Evolutionary conservation across 2,329 filamentous ascomycete species (phyloP), one percentile per base, ranked within the genome.

Genomic region (Whalleya microplaca): DNA sequence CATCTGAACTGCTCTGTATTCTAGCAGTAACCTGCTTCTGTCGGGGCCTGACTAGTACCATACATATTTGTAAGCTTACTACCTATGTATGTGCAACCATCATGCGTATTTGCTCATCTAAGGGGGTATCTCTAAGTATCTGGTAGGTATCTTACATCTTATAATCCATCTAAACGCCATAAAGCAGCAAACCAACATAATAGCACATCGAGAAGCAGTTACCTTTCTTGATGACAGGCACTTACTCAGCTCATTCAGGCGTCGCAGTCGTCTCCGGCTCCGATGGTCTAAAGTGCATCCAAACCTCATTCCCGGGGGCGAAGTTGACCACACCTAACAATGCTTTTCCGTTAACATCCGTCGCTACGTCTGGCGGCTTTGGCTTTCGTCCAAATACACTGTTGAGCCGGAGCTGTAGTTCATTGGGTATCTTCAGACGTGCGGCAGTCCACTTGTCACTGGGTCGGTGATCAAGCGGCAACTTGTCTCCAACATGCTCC

Each of bases 361-460:
- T 72, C 49, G 73, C 68, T 32, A 73, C 60, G 48, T 67, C 63
- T 46, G 65, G 62, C 45, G 71, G 66, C 45, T 74, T 75, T 10
- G 71, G 56, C 55, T 75, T 73, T 54, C 76, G 72, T 50, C 74
- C 74, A 51, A 81, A 60, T 66, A 73, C 76, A 2, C 76, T 75
- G 45, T 71, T 76, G 18, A 84, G 48, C 18, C 85, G 73, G 43
- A 78, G 77, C 23, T 77, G 72, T 59, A 84, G 79, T 62, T 89
- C 84, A 64, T 88, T 78, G 21, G 78, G 77, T 41, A 89, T 83
- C 63, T 78, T 80, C 48, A 88, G 73, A 44, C 81, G 73, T 44
- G 80, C 76, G 0, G 82, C 86, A 37, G 83, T 82, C 75, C 78
- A 87, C 66, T 84, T 84, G 19, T 84, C 76, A 21, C 81, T 73